phyloP scores from a whole-genome alignment of 305 asterid genomes.

The Salvia sclarea region DNA sequence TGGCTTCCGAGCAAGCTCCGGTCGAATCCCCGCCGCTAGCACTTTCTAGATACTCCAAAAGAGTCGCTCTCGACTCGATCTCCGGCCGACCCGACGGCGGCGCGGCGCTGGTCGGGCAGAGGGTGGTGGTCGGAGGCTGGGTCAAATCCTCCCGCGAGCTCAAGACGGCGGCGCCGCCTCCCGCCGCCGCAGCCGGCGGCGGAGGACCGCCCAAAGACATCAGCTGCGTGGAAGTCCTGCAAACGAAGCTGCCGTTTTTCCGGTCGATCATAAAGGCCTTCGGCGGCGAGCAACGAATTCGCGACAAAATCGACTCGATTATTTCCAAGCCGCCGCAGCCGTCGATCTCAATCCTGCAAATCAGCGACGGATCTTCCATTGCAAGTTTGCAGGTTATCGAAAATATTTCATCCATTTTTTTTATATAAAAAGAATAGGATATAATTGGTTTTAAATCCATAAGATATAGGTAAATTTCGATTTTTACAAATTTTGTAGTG shows the following conservation, averaged over 20 bases:
- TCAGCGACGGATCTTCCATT: conserved; percentile 81
- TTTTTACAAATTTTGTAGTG: no score
- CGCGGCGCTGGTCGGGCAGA: conserved; percentile 53
- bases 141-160: conserved; percentile 84
- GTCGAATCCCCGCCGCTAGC: conserved; percentile 42
- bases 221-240: conserved; percentile 67
- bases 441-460: no score
- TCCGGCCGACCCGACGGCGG: conserved; percentile 60
- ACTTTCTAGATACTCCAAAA: conserved; percentile 55
- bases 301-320: conserved; percentile 49
- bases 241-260: conserved; percentile 60
- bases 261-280: conserved; percentile 60
- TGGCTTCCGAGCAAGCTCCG: conserved; percentile 55
- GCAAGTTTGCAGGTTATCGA: conserved; percentile 57
- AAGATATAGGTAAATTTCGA: no score
- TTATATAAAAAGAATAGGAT: no score
- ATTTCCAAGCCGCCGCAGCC: conserved; percentile 52
- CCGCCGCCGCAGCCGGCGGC: conserved; percentile 28
- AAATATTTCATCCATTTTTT: background rate
- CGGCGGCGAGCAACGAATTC: conserved; percentile 57
- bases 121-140: conserved; percentile 85
- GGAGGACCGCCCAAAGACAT: conserved; percentile 57
- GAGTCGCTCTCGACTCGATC: conserved; percentile 59
- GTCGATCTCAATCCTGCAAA: conserved; percentile 55
- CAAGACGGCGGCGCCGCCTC: conserved; percentile 33